Base-by-base conservation (phyloP, 768 basidiomycete species). In the Termitomyces eurrhizus region DNA sequence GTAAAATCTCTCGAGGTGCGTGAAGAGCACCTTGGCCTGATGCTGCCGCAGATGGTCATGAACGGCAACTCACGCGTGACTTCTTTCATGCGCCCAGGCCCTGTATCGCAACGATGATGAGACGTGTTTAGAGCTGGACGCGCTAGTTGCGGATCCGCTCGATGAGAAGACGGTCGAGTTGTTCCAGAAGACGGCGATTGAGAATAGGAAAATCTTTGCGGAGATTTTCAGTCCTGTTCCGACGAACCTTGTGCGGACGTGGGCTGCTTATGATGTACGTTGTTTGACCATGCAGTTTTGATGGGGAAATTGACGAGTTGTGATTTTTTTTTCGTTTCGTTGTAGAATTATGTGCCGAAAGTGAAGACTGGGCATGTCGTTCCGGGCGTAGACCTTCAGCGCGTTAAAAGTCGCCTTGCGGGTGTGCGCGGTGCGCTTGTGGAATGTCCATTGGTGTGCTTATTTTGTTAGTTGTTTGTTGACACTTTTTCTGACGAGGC, bases 201-300 rank as follows among this genome's bases (percentile, higher is more conserved):
- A 74, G 75, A 98, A 98, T 70, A 79, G 92, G 57, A 89, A 91
- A 69, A 80, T 95, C 58, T 96, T 93, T 66, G 87, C 89, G 5
- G 92, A 93, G 74, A 67, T 95, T 35, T 97, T 96, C 80, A 81
- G 86, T 42, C 87, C 90, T n/a, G 84, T 93, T 16, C 94, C 94
- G 4, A 89, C 86, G 14, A 93, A 97, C 73, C 73, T 89, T 32
- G 89, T 95, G 53, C 80, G 87, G 62, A 80, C 80, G 59, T 95
- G 92, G 93, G 75, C 81, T 9, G 83, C 85, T 5, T 96, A 95
- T 69, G 86, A 89, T 55, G 90, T 90, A 65, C 33, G 83, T 72
- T 58, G 21, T 21, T 58, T 33, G 35, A 14, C 45, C 55, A 50
- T 64, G 33, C 26, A 7, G n/a, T 42, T 62, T 24, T 50, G n/a